Percentiles rank a stretch among this genome's conserved stretches.
phyloP scores from a whole-genome alignment of 176 grass and related monocot genomes.

The Tuctoria greenei region DNA sequence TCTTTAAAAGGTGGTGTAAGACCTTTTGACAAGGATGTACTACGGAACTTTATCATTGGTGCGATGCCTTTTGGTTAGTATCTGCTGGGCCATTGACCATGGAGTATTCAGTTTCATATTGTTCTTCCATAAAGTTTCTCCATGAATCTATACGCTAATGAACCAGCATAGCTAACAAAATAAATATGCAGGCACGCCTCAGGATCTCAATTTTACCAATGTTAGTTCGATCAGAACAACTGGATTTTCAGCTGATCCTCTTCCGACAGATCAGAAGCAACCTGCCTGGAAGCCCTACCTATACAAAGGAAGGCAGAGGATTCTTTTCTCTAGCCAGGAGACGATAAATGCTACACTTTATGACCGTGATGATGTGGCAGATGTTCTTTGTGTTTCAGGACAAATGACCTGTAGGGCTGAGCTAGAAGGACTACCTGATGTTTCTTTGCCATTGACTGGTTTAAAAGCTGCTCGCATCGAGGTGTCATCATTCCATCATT shows the following conservation, averaged over 20 bases:
- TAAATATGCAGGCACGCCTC: constrained; percentile 64
- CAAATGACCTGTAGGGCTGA: constrained; percentile 93
- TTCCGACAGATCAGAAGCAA: constrained; percentile 75
- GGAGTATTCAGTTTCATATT: constrained; percentile 15
- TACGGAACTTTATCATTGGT: constrained; percentile 68
- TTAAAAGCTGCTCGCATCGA: constrained; percentile 70
- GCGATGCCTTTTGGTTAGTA: constrained; percentile 98
- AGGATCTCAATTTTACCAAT: constrained; percentile 83
- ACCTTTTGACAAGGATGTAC: constrained; percentile 81
- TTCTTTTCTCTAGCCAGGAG: constrained; percentile 72
- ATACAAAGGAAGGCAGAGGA: constrained; percentile 83
- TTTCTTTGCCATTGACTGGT: constrained; percentile 72
- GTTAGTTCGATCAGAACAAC: constrained; percentile 67
- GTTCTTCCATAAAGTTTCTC: constrained; percentile 22
- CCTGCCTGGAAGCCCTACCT: constrained; percentile 93
- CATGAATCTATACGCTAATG: constrained; percentile 7
- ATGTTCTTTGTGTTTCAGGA: constrained; percentile 84
- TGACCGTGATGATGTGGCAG: constrained; percentile 94
- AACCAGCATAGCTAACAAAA: constrained; percentile 33
- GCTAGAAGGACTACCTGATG: constrained; percentile 92
- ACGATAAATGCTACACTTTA: constrained; percentile 78
- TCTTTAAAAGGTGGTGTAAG: constrained; percentile 62
- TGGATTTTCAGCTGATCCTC: constrained; percentile 68
- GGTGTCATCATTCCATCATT: constrained; percentile 82
- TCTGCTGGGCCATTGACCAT: constrained; percentile 9